Evolutionary conservation across 2,329 filamentous ascomycete genomes (phyloP).

Genomic region (Sarocladiaceae sp.): DNA sequence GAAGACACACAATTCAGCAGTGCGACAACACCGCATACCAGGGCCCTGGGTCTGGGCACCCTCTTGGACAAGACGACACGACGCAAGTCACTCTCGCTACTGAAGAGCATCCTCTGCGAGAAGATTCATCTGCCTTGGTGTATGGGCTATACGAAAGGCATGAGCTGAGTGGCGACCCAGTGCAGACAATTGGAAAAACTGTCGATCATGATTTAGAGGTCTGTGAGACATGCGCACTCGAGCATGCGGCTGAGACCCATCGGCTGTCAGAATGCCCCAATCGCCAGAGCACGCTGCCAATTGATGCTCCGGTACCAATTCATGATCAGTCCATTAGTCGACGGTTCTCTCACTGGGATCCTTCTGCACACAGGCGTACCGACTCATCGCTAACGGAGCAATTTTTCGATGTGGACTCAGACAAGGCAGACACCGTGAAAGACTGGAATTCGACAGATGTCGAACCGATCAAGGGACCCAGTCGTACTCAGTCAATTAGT

Average conservation of each 20-base stretch:
- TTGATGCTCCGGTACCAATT: background rate
- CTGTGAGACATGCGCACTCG: background rate
- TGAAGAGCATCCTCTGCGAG: background rate
- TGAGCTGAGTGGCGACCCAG: background rate
- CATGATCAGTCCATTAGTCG: background rate
- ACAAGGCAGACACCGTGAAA: background rate
- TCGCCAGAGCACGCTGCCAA: background rate
- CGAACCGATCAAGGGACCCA: background rate
- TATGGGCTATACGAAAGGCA: background rate
- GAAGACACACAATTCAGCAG: background rate
- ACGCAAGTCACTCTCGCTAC: background rate
- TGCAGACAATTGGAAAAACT: background rate
- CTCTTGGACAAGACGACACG: background rate
- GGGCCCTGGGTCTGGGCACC: background rate
- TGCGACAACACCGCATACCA: background rate
- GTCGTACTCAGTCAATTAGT: slow-evolving; percentile 19
- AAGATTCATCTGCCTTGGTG: background rate
- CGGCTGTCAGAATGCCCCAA: background rate
- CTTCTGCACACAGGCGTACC: background rate
- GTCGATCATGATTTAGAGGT: background rate
- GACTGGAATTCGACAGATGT: background rate
- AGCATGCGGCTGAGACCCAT: background rate
- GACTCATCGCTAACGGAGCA: background rate
- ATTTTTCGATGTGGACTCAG: slow-evolving; percentile 1
- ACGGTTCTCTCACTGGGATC: background rate